These are phyloP conservation scores for Hypoxylon sp. DNA, from an alignment of 2,329 filamentous ascomycete species.

Conservation along the genomic window DNA sequence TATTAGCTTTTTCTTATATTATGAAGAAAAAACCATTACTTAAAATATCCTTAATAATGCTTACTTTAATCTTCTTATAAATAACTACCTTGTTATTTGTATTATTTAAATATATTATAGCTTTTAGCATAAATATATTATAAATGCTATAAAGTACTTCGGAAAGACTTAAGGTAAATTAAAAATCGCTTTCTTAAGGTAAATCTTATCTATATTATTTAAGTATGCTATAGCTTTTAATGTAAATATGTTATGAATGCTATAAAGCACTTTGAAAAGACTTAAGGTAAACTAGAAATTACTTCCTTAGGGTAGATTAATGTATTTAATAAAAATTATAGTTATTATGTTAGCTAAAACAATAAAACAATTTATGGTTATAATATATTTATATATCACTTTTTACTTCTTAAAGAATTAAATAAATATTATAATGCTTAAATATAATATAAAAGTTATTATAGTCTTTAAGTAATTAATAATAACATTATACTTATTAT, in stretches of 20 bases:
- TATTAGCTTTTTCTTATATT: background rate
- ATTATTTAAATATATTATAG: no score
- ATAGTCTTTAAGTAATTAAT: background rate
- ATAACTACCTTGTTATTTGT: background rate
- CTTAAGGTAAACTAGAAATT: background rate
- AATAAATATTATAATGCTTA: background rate
- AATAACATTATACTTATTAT: background rate
- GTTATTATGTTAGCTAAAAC: no score
- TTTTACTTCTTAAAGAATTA: background rate
- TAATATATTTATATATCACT: background rate
- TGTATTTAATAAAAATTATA: background rate
- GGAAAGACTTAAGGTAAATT: no score
- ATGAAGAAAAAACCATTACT: no score
- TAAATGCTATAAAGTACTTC: no score
- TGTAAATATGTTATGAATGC: background rate
- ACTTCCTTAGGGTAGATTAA: background rate
- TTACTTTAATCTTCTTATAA: background rate
- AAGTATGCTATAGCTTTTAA: background rate
- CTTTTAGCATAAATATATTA: no score
- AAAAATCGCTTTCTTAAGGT: no score
- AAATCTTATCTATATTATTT: no score
- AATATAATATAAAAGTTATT: background rate
- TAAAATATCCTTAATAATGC: background rate
- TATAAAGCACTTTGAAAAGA: background rate
- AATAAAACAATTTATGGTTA: no score